Conservation (phyloP, 1,284 basidiomycete genomes). For the Ceraceosorus bombacis region DNA sequence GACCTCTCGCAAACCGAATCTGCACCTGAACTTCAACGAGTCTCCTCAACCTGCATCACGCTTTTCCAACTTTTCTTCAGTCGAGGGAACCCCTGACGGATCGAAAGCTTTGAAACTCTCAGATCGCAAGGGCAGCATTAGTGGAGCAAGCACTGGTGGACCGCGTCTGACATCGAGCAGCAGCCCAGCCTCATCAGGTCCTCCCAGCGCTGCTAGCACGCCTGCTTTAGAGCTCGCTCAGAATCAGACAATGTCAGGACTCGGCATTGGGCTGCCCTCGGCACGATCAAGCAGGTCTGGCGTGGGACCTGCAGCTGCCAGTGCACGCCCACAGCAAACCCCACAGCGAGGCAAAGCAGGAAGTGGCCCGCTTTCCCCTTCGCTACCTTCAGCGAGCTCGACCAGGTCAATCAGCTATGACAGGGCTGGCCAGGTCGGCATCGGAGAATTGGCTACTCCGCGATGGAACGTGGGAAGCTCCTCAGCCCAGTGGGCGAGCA, state of each 20-base stretch:
- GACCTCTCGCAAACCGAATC: slow-evolving; percentile 10
- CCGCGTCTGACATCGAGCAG: neutral
- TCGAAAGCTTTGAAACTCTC: slow-evolving; percentile 18
- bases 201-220: slow-evolving; percentile 5
- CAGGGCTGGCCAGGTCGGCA: slow-evolving; percentile 76
- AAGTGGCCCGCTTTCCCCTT: slow-evolving; percentile 13
- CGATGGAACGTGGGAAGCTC: slow-evolving; percentile 60
- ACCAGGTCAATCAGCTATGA: slow-evolving; percentile 52
- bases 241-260: slow-evolving; percentile 5
- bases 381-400: slow-evolving; percentile 21
- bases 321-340: slow-evolving; percentile 15
- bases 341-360: slow-evolving; percentile 18
- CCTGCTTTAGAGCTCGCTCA: too few species aligned
- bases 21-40: slow-evolving; percentile 21
- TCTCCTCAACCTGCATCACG: slow-evolving; percentile 22
- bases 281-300: too few species aligned
- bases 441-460: slow-evolving; percentile 95
- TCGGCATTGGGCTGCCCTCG: slow-evolving; percentile 25
- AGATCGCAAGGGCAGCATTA: slow-evolving; percentile 11
- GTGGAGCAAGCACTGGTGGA: slow-evolving; percentile 6
- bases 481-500: neutral
- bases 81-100: slow-evolving; percentile 23
- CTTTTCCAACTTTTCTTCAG: slow-evolving; percentile 35
- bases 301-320: neutral
- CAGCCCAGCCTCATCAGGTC: slow-evolving; percentile 1